Evolutionary conservation across 805 yeast species (phyloP).

Genomic region (Metschnikowia cubensis): DNA sequence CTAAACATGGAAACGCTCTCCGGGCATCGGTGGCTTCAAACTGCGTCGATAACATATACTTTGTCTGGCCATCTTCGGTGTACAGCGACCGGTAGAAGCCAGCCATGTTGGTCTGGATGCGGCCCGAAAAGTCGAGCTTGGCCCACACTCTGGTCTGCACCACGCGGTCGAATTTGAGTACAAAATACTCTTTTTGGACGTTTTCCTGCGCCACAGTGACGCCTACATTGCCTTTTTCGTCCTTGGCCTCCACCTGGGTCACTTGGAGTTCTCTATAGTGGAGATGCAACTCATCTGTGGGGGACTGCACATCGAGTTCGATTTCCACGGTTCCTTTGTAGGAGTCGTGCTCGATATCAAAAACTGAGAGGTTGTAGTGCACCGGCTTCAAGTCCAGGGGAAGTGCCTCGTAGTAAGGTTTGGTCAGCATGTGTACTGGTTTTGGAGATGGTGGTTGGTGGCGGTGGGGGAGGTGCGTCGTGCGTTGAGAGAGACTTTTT

Average conservation of each 20-base stretch:
- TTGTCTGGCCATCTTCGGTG: slow-evolving; percentile 32
- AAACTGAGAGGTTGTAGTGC: slow-evolving; percentile 63
- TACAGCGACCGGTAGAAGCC: slow-evolving; percentile 52
- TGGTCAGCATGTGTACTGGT: background rate
- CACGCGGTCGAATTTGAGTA: slow-evolving; percentile 49
- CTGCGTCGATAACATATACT: slow-evolving; percentile 48
- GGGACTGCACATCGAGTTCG: slow-evolving; percentile 39
- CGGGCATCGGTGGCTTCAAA: slow-evolving; percentile 59
- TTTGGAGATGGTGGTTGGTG: no score
- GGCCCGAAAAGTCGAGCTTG: slow-evolving; percentile 36
- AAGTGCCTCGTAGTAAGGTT: slow-evolving; percentile 43
- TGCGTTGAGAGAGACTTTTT: background rate
- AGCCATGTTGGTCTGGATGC: slow-evolving; percentile 52
- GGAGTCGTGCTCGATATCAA: slow-evolving; percentile 43
- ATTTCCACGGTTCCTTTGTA: slow-evolving; percentile 49
- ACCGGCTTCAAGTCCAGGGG: slow-evolving; percentile 67
- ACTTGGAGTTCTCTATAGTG: slow-evolving; percentile 45
- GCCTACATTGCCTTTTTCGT: slow-evolving; percentile 23
- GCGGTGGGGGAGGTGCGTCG: background rate
- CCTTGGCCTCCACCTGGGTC: slow-evolving; percentile 21
- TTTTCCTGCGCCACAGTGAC: slow-evolving; percentile 29
- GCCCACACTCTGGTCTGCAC: slow-evolving; percentile 25
- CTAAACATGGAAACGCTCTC: slow-evolving; percentile 55
- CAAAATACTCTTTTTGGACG: slow-evolving; percentile 59
- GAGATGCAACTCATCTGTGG: slow-evolving; percentile 44